These are phyloP conservation scores for Dichotomopilus funicola DNA, from an alignment of 2,329 filamentous ascomycete genomes.

Conservation along the genomic window DNA sequence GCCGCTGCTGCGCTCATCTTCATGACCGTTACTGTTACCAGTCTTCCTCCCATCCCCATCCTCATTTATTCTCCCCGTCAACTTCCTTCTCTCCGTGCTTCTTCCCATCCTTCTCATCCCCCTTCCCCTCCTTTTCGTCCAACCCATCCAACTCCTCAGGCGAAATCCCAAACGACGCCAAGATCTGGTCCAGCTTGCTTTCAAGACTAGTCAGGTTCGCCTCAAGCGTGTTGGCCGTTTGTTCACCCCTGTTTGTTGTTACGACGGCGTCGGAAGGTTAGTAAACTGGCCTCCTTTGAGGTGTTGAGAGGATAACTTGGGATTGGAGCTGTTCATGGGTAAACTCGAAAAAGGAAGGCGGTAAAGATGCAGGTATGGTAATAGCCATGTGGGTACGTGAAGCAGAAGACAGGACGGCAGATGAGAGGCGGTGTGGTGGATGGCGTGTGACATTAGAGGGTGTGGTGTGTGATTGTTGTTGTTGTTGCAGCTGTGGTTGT, in stretches of 20 bases:
- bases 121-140: slow-evolving; percentile 3
- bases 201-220: slow-evolving; percentile 46
- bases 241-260: slow-evolving; percentile 41
- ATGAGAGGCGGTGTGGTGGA: too few relatives aligned
- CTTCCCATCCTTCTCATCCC: neutral
- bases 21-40: neutral
- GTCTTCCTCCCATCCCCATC: neutral
- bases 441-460: too few relatives aligned
- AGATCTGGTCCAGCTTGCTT: slow-evolving; percentile 48
- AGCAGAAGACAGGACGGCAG: too few relatives aligned
- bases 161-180: slow-evolving; percentile 40
- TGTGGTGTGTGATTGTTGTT: too few relatives aligned
- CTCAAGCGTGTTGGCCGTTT: slow-evolving; percentile 47
- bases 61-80: neutral
- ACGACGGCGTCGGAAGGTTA: too few relatives aligned
- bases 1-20: neutral
- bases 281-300: too few relatives aligned
- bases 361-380: too few relatives aligned
- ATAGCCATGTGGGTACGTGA: too few relatives aligned
- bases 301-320: neutral
- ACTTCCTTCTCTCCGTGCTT: neutral
- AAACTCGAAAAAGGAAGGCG: too few relatives aligned
- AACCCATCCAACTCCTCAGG: slow-evolving; percentile 4
- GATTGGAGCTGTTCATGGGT: neutral
- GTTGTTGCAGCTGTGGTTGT: too few relatives aligned